phyloP scores from a whole-genome alignment of 805 yeast species.

The Sugiyamaella americana region DNA sequence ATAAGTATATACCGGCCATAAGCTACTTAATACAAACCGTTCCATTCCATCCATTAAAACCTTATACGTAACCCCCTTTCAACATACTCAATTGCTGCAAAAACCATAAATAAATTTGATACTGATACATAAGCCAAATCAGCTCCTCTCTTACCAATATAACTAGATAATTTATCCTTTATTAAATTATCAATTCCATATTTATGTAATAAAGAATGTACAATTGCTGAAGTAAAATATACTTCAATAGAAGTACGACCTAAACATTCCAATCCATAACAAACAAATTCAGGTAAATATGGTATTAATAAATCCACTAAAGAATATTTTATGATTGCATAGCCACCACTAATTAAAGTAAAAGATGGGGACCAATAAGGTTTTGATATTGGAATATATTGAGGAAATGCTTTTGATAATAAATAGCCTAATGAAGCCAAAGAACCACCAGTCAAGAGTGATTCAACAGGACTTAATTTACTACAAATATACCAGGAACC shows the following conservation, averaged over 20 bases:
- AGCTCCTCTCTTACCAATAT: constrained; percentile 15
- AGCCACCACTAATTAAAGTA: constrained; percentile 30
- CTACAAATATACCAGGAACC: constrained; percentile 30
- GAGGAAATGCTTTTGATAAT: constrained; percentile 27
- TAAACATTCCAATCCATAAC: constrained; percentile 19
- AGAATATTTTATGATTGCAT: constrained; percentile 28
- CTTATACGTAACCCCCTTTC: constrained; percentile 14
- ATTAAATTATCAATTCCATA: constrained; percentile 8
- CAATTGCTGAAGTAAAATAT: constrained; percentile 24
- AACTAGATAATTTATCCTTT: constrained; percentile 8
- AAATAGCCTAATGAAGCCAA: constrained; percentile 21
- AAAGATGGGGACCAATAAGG: constrained; percentile 36
- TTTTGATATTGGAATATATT: constrained; percentile 31
- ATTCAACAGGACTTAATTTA: constrained; percentile 20
- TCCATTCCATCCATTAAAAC: too few relatives aligned
- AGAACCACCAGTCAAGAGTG: constrained; percentile 25
- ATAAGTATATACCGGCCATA: too few relatives aligned
- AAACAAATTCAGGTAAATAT: constrained; percentile 23
- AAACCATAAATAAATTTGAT: constrained; percentile 20
- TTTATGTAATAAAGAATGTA: constrained; percentile 14
- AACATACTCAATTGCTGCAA: constrained; percentile 17
- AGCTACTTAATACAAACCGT: too few relatives aligned
- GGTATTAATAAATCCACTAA: constrained; percentile 22
- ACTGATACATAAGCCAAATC: constrained; percentile 14
- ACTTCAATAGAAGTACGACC: constrained; percentile 31